Base-by-base conservation (phyloP, 2,329 filamentous ascomycete genomes). In the Colletotrichum sp. region DNA sequence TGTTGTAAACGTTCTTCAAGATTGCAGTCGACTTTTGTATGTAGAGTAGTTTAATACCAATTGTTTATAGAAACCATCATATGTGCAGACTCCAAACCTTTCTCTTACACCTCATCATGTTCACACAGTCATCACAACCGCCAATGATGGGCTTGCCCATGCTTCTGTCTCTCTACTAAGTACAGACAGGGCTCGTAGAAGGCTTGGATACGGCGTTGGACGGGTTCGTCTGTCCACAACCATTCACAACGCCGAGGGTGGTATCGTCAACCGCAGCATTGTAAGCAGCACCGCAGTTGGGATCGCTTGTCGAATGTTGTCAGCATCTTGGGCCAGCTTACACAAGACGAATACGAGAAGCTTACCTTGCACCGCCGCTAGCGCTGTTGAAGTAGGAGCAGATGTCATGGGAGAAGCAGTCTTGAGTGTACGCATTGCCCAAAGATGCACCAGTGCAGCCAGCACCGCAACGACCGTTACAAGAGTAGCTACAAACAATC, bases 371-470 rank as follows among this genome's bases (percentile, higher is more conserved):
- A 4, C 88, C 88, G 9, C 86, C 86, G n/a, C 81, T 85, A 3
- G 88, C 87, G 67, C 85, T 86, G 34, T 89, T 85, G 74, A 89
- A 89, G 77, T 87, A 89, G 6, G 87, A 88, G 79, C 88, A 90
- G 15, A 89, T 85, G 65, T 89, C 88, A 70, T 89, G 88, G 0
- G 85, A 86, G 77, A 87, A 89, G 78, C 88, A 89, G 66, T 89
- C 86, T 75, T 88, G 88, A 0, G 87, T 89, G 72, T 89, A 89
- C 6, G 81, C 86, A 39, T 88, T 88, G 4, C 88, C 88, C 9
- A 89, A 2, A 2, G 86, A 82, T 6, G 80, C 64, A 7, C 88
- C 87, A 1, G 79, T 82, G 65, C 88, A 89, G 0, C 87, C 87
- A 12, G 84, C 86, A 30, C 88, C 88, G 39, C 88, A 89, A 34